phyloP scores from a whole-genome alignment of 345 rosid species.

The Syzygium aqueum region DNA sequence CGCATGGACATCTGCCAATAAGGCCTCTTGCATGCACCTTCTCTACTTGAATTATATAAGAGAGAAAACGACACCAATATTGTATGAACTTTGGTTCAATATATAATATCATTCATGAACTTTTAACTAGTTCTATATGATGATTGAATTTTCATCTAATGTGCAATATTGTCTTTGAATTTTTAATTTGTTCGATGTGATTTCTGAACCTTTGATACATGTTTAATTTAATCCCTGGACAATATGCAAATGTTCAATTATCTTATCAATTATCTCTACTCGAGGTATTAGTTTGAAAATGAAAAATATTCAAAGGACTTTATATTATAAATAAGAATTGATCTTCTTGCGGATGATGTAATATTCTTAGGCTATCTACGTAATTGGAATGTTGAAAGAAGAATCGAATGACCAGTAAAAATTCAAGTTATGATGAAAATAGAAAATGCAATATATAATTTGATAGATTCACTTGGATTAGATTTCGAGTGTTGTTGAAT shows the following conservation, averaged over 20 bases:
- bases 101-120: not conserved
- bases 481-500: too few species aligned
- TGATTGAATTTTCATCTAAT: too few species aligned
- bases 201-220: rapidly evolving
- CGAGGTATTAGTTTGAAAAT: not conserved
- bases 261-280: not conserved
- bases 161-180: rapidly evolving
- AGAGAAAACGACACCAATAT: not conserved
- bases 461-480: not conserved
- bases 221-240: rapidly evolving
- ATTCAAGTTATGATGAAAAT: not conserved
- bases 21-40: not conserved
- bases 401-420: not conserved
- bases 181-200: not conserved
- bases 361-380: not conserved
- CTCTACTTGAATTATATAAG: not conserved
- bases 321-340: not conserved
- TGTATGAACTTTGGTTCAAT: rapidly evolving
- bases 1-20: not conserved
- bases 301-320: not conserved
- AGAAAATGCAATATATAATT: not conserved
- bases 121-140: not conserved
- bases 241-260: not conserved
- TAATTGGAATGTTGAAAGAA: not conserved
- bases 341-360: not conserved